Base-by-base conservation (phyloP, 148 eudicot species). In the Cornus suecica region DNA sequence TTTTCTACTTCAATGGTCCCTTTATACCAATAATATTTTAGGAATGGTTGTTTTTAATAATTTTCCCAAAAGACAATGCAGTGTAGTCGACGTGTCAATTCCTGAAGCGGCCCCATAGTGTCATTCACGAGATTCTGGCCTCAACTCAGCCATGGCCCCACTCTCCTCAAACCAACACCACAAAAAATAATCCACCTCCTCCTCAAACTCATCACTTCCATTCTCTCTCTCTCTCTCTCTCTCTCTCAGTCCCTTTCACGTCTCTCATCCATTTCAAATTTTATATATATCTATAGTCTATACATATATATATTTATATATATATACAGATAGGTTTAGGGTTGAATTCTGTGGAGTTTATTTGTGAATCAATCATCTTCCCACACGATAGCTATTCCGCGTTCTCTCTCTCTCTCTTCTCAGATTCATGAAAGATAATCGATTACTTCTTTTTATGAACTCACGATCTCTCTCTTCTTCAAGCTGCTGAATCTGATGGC, bases 401-500 rank as follows among this genome's bases (percentile, higher is more conserved):
- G 48, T 69, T 65, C 66, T 65, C 23, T 37, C 66, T 60, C 64
- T 65, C 66, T 65, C 23, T 37, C 66, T 60, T 37, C 42, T 37
- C 42, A 37, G 42, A n/a, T 20, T n/a, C 28, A 22, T 25, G 29
- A 56, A 10, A 26, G 77, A 23, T 26, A 42, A 6, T 37, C 42
- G 42, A 37, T 37, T 48, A 68, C 68, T 20, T 65, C 26, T 54
- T 30, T 32, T 68, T 54, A 52, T 26, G 10, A 68, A 75, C 67
- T 66, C 65, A 74, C 45, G 13, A 23, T 66, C 56, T 74, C 66
- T 52, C 45, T 65, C 29, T 3, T 48, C 9, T 37, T 37, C 42
- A 25, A 4, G 69, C 29, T 20, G 31, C 10, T 73, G 28, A 34
- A 25, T 69, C 77, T 23, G 74, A 84, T 88, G 92, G 82, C 78